Evolutionary conservation across 2,329 filamentous ascomycete species (phyloP).

Genomic region (Trichophaea hybrida): DNA sequence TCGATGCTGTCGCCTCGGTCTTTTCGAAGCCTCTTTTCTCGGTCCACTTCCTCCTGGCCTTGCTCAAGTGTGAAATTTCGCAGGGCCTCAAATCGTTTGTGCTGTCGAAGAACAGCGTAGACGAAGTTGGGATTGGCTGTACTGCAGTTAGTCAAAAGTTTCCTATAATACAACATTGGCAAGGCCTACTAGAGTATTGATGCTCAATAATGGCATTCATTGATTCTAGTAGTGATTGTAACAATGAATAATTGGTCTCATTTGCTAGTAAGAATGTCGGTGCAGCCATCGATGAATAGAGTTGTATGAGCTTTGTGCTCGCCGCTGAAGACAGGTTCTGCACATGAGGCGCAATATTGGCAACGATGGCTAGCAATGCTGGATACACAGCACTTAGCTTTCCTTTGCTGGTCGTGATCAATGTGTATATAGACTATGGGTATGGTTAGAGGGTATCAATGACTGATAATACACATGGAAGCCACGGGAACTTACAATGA

Average conservation of each 20-base stretch:
- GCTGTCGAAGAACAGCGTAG: constrained; percentile 62
- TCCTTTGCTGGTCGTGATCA: constrained; percentile 83
- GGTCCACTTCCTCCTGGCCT: constrained; percentile 79
- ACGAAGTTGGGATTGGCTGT: constrained; percentile 68
- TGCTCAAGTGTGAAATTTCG: constrained; percentile 82
- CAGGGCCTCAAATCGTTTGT: constrained; percentile 69
- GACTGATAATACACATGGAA: constrained; percentile 6
- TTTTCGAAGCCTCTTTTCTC: constrained; percentile 56
- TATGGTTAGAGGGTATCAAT: not conserved
- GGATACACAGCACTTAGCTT: constrained; percentile 85
- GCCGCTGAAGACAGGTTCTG: constrained; percentile 60
- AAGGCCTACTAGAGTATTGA: constrained; percentile 55
- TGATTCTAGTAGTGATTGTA: constrained; percentile 71
- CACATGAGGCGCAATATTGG: constrained; percentile 78
- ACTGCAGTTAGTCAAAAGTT: constrained; percentile 7
- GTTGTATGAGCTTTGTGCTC: constrained; percentile 68
- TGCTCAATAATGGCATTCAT: constrained; percentile 85
- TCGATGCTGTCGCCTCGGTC: constrained; percentile 34
- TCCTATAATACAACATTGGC: not conserved
- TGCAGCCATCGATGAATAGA: constrained; percentile 84
- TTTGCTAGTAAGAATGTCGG: constrained; percentile 86
- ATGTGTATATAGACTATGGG: constrained; percentile 65
- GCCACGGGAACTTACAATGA: constrained; percentile 51
- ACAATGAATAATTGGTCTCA: constrained; percentile 70
- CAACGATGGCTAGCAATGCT: constrained; percentile 77